Evolutionary conservation across 176 grass and related monocot genomes (phyloP).

Genomic region (Triticum turgidum): DNA sequence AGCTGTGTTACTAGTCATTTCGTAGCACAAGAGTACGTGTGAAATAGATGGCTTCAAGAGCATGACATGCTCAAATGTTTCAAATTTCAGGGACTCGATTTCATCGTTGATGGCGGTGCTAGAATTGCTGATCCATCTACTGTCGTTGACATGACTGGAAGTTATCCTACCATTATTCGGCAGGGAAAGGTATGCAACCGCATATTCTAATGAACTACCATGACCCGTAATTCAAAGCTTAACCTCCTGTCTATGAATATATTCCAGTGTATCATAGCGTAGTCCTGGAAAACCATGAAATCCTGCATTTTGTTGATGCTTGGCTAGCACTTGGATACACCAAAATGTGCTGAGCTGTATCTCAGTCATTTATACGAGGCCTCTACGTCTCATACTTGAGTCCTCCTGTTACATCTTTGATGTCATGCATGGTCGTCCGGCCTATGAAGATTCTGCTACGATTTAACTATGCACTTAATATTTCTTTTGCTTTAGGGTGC

Average conservation of each 20-base stretch:
- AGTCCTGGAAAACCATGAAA: background rate
- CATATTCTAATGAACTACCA: background rate
- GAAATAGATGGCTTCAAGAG: background rate
- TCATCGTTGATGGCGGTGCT: slow-evolving; percentile 84
- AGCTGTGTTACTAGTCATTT: background rate
- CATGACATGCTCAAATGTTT: slow-evolving; percentile 12
- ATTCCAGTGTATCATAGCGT: background rate
- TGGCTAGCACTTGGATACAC: slow-evolving; percentile 3
- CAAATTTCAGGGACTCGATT: slow-evolving; percentile 80
- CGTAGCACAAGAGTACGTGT: background rate
- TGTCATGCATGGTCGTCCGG: background rate
- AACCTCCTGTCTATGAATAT: background rate
- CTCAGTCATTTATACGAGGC: background rate
- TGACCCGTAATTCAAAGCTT: background rate
- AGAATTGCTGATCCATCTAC: slow-evolving; percentile 92
- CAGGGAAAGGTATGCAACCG: slow-evolving; percentile 67
- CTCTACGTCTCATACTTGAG: background rate
- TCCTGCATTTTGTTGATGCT: background rate
- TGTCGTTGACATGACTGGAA: slow-evolving; percentile 90
- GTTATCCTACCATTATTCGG: slow-evolving; percentile 70
- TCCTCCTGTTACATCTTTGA: background rate
- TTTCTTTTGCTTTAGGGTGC: slow-evolving; percentile 51
- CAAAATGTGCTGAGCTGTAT: background rate
- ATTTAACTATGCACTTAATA: background rate
- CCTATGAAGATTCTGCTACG: background rate